These are phyloP conservation scores for Rhizopus delemar DNA, from an alignment of 371 early-diverging fungal species.

Conservation along the genomic window DNA sequence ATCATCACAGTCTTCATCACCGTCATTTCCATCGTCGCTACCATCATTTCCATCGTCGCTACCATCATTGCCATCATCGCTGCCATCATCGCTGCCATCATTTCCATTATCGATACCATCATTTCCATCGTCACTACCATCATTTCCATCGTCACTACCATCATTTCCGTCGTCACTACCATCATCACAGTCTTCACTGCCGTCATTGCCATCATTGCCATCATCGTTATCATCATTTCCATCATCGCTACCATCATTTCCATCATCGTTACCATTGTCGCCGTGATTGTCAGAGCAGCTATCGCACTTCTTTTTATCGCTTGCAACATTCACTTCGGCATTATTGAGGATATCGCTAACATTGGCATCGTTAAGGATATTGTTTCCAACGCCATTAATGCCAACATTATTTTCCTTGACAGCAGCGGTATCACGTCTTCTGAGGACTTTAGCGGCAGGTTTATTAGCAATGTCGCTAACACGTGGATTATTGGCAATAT, in stretches of 20 bases:
- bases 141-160: slow-evolving; percentile 16
- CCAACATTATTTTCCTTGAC: not conserved
- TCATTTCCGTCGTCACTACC: not conserved
- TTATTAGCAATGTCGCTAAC: not conserved
- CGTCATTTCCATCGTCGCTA: slow-evolving; percentile 1
- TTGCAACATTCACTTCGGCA: not conserved
- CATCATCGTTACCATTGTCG: slow-evolving; percentile 7
- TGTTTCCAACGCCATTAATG: not conserved
- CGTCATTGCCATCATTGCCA: slow-evolving; percentile 25
- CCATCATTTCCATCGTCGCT: slow-evolving; percentile 1
- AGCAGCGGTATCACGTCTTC: not conserved
- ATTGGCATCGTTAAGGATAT: not conserved
- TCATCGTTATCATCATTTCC: slow-evolving; percentile 20
- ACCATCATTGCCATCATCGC: slow-evolving; percentile 8
- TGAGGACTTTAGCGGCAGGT: not conserved
- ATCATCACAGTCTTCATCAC: not conserved
- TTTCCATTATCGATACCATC: slow-evolving; percentile 2
- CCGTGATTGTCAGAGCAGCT: not conserved
- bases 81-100: slow-evolving; percentile 3
- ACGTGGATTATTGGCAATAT: not conserved
- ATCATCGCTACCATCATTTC: slow-evolving; percentile 16
- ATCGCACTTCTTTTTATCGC: not conserved
- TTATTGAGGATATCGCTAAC: slow-evolving; percentile 4
- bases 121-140: slow-evolving; percentile 3
- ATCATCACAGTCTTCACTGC: slow-evolving; percentile 4